Conservation (phyloP, 345 rosid species). For the Ricinus communis region DNA sequence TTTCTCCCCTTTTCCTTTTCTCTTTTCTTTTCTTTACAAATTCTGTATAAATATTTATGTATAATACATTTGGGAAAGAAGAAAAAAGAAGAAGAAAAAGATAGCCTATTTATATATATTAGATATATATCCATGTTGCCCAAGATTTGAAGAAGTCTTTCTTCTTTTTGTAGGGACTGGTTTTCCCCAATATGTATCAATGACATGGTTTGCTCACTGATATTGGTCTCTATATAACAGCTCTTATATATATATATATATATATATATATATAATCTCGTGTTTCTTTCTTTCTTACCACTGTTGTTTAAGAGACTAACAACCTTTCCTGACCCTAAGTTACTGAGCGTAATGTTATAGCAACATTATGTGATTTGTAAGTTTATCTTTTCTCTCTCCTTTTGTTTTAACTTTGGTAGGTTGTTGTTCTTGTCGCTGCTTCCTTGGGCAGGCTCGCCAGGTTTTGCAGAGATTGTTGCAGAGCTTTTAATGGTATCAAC, state of each 20-base stretch:
- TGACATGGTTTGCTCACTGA: background rate
- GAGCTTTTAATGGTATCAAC: slow-evolving; percentile 35
- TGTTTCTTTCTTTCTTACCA: background rate
- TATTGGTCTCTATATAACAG: background rate
- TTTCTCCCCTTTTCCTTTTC: too few species aligned
- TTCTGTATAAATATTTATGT: slow-evolving; percentile 12
- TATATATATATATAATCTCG: too few species aligned
- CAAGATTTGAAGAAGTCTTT: too few species aligned
- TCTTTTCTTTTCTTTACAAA: background rate
- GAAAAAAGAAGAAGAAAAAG: too few species aligned
- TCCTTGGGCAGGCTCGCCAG: slow-evolving; percentile 46
- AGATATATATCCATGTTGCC: too few species aligned
- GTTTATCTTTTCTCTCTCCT: background rate
- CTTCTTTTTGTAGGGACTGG: too few species aligned
- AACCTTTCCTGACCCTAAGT: slow-evolving; percentile 6
- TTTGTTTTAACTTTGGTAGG: slow-evolving; percentile 29
- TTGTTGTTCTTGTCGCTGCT: slow-evolving; percentile 45
- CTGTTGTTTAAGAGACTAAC: background rate
- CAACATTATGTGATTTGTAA: background rate
- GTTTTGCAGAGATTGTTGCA: slow-evolving; percentile 36
- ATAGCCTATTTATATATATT: too few species aligned
- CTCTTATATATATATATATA: too few species aligned
- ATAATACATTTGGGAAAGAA: background rate
- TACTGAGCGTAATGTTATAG: background rate
- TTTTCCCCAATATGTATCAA: background rate